These are phyloP conservation scores for Blastobotrys elegans DNA, from an alignment of 1,139 yeast species.

Conservation along the genomic window DNA sequence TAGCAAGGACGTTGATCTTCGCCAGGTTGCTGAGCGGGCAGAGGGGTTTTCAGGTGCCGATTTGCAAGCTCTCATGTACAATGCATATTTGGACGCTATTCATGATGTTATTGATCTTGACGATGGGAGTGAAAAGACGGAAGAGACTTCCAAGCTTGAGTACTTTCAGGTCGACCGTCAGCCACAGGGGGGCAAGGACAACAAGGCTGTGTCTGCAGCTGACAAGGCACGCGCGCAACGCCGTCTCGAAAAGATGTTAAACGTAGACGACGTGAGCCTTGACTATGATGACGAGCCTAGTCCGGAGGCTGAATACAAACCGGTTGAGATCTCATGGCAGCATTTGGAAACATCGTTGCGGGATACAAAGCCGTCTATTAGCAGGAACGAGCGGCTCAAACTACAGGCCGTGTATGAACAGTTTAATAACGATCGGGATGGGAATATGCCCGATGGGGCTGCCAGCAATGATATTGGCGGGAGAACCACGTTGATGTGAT, in stretches of 20 bases:
- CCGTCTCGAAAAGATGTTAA: slow-evolving; percentile 11
- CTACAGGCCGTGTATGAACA: slow-evolving; percentile 61
- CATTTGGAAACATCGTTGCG: slow-evolving; percentile 61
- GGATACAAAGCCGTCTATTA: slow-evolving; percentile 86
- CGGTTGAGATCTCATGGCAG: slow-evolving; percentile 42
- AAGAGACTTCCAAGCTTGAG: slow-evolving; percentile 26
- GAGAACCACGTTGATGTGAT: slow-evolving; percentile 50
- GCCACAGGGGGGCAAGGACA: background rate
- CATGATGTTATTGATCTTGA: slow-evolving; percentile 58
- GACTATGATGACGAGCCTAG: slow-evolving; percentile 9
- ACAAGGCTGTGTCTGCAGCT: slow-evolving; percentile 21
- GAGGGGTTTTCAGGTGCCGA: slow-evolving; percentile 93
- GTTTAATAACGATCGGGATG: slow-evolving; percentile 76
- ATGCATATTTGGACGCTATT: slow-evolving; percentile 87
- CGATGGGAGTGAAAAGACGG: slow-evolving; percentile 18
- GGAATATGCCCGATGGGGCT: slow-evolving; percentile 83
- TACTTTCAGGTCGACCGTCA: slow-evolving; percentile 34
- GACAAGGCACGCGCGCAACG: slow-evolving; percentile 38
- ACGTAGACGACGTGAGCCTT: background rate
- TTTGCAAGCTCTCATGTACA: slow-evolving; percentile 85
- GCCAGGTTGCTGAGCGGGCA: slow-evolving; percentile 53
- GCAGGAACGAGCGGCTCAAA: slow-evolving; percentile 62
- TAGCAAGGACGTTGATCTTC: slow-evolving; percentile 47
- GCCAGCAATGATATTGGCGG: slow-evolving; percentile 85
- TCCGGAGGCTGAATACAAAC: background rate